These are phyloP conservation scores for Cryphonectria radicalis DNA, from an alignment of 2,329 filamentous ascomycete genomes.

Conservation along the genomic window DNA sequence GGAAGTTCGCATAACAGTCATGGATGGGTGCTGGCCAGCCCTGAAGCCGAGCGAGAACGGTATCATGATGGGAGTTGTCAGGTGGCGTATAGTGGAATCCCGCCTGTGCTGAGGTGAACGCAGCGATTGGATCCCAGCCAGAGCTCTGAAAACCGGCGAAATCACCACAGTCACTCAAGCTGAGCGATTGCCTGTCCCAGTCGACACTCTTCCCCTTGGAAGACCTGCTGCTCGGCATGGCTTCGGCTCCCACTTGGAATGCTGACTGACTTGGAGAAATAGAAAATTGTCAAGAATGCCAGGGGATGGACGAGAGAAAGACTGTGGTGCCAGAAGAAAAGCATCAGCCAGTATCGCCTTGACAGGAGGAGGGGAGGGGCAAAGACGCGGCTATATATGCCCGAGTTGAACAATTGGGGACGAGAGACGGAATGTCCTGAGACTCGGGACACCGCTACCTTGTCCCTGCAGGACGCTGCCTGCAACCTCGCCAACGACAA, in stretches of 20 bases:
- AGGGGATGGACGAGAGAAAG: not conserved
- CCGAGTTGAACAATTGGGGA: not conserved
- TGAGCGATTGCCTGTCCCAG: constrained; percentile 11
- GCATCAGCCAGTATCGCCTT: not conserved
- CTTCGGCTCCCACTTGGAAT: constrained; percentile 4
- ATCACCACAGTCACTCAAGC: constrained; percentile 7
- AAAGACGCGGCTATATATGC: not conserved
- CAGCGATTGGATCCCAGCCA: not conserved
- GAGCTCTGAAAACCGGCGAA: not conserved
- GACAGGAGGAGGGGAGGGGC: not conserved
- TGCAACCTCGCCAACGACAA: constrained; percentile 3
- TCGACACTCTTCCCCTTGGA: not conserved
- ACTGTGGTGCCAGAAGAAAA: not conserved
- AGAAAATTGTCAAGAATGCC: not conserved
- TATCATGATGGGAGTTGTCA: not conserved
- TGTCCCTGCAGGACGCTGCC: not conserved
- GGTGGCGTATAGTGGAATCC: not conserved
- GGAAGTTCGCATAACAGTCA: not conserved
- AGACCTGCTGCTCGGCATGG: constrained; percentile 19
- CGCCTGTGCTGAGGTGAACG: not conserved
- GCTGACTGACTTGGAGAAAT: constrained; percentile 4
- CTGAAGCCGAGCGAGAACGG: not conserved
- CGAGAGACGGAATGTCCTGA: not conserved
- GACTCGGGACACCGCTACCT: not conserved
- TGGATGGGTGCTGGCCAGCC: not conserved